Percentiles rank a stretch among this genome's conserved stretches.
Evolutionary conservation across 1,284 basidiomycete species (phyloP).

Genomic region (Malassezia obtusa): DNA sequence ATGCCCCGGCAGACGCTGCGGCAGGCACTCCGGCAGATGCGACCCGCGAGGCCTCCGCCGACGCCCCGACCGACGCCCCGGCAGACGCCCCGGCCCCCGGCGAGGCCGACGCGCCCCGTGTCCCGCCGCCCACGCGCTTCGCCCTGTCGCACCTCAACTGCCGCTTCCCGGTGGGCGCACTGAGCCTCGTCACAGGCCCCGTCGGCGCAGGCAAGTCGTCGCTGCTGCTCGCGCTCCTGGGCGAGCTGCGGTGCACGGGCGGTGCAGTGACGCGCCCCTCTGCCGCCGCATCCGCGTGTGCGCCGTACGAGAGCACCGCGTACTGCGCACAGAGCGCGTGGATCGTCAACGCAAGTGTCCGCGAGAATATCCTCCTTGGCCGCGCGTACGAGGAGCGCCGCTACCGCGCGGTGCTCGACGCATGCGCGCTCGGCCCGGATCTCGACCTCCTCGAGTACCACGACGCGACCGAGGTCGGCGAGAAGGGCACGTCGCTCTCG

Average conservation of each 20-base stretch:
- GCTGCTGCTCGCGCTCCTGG: constrained; percentile 21
- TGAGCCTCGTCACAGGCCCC: constrained; percentile 50
- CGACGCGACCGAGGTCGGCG: constrained; percentile 82
- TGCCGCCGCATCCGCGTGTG: constrained; percentile 23
- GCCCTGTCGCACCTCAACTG: constrained; percentile 51
- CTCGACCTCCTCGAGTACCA: constrained; percentile 56
- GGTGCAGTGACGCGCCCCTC: constrained; percentile 5
- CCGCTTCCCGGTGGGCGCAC: constrained; percentile 53
- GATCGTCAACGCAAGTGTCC: constrained; percentile 20
- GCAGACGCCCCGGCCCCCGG: background rate
- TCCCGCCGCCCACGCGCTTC: background rate
- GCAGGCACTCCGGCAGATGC: too few relatives aligned
- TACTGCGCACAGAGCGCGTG: constrained; percentile 23
- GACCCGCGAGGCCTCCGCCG: too few relatives aligned
- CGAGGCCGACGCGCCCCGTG: background rate
- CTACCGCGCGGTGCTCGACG: constrained; percentile 18
- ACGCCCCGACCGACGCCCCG: background rate
- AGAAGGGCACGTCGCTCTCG: constrained; percentile 53
- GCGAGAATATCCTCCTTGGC: constrained; percentile 26
- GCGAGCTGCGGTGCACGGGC: constrained; percentile 9
- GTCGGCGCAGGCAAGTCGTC: constrained; percentile 22
- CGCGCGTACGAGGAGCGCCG: constrained; percentile 15
- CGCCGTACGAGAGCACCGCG: constrained; percentile 51
- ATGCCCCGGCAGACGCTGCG: constrained; percentile 13
- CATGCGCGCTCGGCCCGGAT: constrained; percentile 19